Evolutionary conservation across 2,329 filamentous ascomycete genomes (phyloP), one percentile per base, ranked within the genome.

Genomic region (Ophiocordyceps australis): DNA sequence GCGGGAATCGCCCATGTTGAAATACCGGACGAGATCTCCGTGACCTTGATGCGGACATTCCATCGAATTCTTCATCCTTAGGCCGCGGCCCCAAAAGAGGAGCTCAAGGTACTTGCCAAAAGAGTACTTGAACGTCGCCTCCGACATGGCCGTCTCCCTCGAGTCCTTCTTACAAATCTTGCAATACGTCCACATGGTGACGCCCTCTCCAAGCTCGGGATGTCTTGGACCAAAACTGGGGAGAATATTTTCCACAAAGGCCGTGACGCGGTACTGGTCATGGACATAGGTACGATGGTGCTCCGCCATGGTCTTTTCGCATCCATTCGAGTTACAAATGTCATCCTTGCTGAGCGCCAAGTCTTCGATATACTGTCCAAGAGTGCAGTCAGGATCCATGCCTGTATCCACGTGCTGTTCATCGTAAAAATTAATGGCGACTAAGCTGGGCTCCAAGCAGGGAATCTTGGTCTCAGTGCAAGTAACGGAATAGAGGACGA

Each of bases 61-160:
- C 20, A 79, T 59, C 16, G 73, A 70, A 23, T 75, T 72, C 35
- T 67, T 73, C 38, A 74, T 71, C 43, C 74, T 78, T 25, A 95
- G 55, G 20, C 81, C 77, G 22, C 71, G 77, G 42, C 85, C 86
- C 85, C 86, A 98, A 48, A 95, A 95, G 3, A 85, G 83, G 12
- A 98, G 59, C 50, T 98, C 89, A n/a, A 98, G 61, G 41, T 95
- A 98, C 49, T 98, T 98, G 9, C 82, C 89, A 42, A 98, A 92
- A 0, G 89, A 98, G 47, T 98, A 98, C 46, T 91, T 94, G 79
- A 83, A 98, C 0, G 85, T 91, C 39, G 73, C 83, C 29, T 83
- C 74, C 1, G 86, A 94, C 82, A 98, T 94, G 17, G 76, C 74
- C 36, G 80, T 78, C 24, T 85, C 74, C 20, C 82, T 79, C 0